Percentiles rank a stretch among this genome's conserved stretches.
These are phyloP conservation scores for Phoma herbarum DNA, from an alignment of 2,329 filamentous ascomycete species.

Conservation along the genomic window DNA sequence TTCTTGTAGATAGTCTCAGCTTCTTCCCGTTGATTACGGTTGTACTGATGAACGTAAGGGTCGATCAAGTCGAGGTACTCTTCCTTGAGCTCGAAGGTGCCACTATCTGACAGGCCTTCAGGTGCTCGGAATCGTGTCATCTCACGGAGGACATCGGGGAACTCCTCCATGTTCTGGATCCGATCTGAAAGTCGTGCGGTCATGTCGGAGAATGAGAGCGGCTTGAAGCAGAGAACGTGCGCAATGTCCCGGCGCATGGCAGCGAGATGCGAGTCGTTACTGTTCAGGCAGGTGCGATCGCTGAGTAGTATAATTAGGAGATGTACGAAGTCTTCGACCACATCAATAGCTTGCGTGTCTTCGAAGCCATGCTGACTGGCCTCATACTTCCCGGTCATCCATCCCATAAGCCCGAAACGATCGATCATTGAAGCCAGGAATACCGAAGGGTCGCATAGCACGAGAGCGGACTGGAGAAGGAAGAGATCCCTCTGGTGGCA, in stretches of 20 bases:
- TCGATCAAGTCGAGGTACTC: conserved; percentile 89
- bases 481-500: conserved; percentile 96
- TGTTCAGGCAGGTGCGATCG: conserved; percentile 82
- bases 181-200: conserved; percentile 86
- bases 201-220: conserved; percentile 92
- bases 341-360: conserved; percentile 85
- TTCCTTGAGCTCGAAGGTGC: conserved; percentile 90
- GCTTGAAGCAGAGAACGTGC: conserved; percentile 95
- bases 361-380: conserved; percentile 74
- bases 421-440: conserved; percentile 91
- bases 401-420: conserved; percentile 85
- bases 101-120: conserved; percentile 89
- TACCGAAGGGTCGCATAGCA: conserved; percentile 81
- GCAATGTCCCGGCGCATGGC: conserved; percentile 88
- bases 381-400: conserved; percentile 85
- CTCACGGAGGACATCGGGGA: conserved; percentile 82
- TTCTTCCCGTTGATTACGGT: conserved; percentile 95
- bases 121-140: conserved; percentile 91
- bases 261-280: conserved; percentile 70
- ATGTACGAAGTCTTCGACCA: conserved; percentile 95
- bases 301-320: conserved; percentile 89
- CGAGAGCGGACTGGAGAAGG: conserved; percentile 87
- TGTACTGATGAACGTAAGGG: conserved; percentile 95
- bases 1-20: conserved; percentile 88
- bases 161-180: conserved; percentile 87